Evolutionary conservation across 352 stramenopile species (phyloP).

Genomic region (Blastocystis hominis): DNA sequence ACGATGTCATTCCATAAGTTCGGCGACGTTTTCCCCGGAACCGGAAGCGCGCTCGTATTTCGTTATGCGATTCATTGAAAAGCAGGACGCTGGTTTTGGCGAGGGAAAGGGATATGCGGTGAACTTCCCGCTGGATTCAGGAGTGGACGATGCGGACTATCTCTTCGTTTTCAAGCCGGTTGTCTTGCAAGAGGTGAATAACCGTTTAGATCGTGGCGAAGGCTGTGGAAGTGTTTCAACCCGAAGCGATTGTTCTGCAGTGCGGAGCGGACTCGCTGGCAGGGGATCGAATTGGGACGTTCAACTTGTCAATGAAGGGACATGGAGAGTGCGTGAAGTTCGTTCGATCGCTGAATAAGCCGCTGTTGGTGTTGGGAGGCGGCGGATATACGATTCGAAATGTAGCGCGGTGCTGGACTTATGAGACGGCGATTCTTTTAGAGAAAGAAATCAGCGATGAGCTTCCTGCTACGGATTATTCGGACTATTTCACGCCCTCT

Average conservation of each 20-base stretch:
- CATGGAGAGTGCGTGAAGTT: constrained; percentile 90
- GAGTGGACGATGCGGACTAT: not conserved
- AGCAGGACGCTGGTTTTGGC: constrained; percentile 81
- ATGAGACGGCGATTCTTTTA: not conserved
- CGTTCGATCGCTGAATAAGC: constrained; percentile 87
- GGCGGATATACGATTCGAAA: constrained; percentile 94
- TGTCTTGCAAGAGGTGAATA: not conserved
- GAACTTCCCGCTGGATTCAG: constrained; percentile 80
- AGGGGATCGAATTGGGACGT: constrained; percentile 89
- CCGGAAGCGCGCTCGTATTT: constrained; percentile 71
- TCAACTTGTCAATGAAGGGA: constrained; percentile 86
- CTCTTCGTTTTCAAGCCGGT: constrained; percentile 2
- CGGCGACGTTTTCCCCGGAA: constrained; percentile 90
- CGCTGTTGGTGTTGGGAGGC: constrained; percentile 86
- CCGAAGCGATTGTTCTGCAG: constrained; percentile 88
- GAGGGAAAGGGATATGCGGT: constrained; percentile 84
- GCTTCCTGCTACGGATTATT: not conserved
- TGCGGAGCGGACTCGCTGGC: constrained; percentile 92
- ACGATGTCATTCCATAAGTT: constrained; percentile 98
- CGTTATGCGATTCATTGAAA: not conserved
- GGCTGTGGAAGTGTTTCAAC: constrained; percentile 87
- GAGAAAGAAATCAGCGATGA: constrained; percentile 54
- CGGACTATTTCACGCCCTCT: not conserved
- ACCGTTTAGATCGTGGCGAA: constrained; percentile 77
- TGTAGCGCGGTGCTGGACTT: constrained; percentile 67